phyloP scores from a whole-genome alignment of 1,139 yeast species.

The Taphrina pruni region DNA sequence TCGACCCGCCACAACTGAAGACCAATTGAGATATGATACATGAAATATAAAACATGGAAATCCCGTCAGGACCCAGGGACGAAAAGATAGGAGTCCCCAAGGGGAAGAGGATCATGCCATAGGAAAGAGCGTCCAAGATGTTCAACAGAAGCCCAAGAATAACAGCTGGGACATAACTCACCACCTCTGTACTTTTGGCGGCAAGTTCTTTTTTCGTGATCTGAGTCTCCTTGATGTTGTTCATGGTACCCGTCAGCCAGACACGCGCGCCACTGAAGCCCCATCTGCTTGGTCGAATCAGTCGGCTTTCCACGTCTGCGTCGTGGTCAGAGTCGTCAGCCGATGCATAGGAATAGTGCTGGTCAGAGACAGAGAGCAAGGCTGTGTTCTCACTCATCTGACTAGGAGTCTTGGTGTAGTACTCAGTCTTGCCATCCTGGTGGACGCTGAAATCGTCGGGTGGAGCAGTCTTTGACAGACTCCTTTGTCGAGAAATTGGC shows the following conservation, averaged over 20 bases:
- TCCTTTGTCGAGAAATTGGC: constrained; percentile 13
- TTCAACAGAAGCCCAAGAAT: constrained; percentile 82
- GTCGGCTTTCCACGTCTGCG: constrained; percentile 15
- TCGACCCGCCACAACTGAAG: constrained; percentile 87
- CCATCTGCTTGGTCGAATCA: too few species aligned
- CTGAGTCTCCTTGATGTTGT: constrained; percentile 9
- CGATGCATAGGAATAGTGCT: background rate
- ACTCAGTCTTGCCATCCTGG: constrained; percentile 4
- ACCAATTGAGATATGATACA: constrained; percentile 86
- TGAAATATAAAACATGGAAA: constrained; percentile 91
- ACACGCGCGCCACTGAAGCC: constrained; percentile 15
- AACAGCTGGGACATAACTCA: constrained; percentile 69
- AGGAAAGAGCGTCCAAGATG: constrained; percentile 88
- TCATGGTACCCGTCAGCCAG: constrained; percentile 2
- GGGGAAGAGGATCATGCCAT: constrained; percentile 97
- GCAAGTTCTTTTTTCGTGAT: constrained; percentile 23
- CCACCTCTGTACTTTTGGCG: constrained; percentile 13
- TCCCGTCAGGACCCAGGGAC: constrained; percentile 81
- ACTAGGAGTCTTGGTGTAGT: constrained; percentile 27
- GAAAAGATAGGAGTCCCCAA: constrained; percentile 79
- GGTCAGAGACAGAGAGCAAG: constrained; percentile 19
- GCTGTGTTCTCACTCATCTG: constrained; percentile 37
- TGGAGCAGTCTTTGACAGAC: background rate
- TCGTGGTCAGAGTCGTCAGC: constrained; percentile 5
- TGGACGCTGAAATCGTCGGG: background rate